Conservation (phyloP, 768 basidiomycete species). For the Termitomyces sp. region DNA sequence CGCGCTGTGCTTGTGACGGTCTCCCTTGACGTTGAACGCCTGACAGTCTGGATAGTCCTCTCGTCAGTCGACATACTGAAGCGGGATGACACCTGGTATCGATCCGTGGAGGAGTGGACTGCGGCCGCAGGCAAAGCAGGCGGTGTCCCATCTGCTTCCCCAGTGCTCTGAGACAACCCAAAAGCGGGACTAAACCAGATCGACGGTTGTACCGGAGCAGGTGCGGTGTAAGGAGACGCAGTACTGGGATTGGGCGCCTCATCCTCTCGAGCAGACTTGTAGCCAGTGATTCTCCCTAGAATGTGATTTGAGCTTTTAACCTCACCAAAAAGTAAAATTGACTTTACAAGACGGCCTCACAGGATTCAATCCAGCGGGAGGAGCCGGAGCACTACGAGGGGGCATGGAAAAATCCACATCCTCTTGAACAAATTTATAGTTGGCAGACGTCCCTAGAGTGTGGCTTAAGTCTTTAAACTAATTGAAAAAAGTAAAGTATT, state of each 20-base stretch:
- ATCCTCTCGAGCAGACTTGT: background rate
- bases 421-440: too few relatives aligned
- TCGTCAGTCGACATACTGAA: background rate
- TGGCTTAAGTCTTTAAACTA: too few relatives aligned
- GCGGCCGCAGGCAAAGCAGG: background rate
- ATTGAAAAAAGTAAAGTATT: too few relatives aligned
- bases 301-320: background rate
- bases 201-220: background rate
- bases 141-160: background rate
- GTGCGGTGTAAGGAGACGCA: background rate
- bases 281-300: conserved; percentile 10
- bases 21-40: background rate
- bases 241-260: background rate
- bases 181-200: conserved; percentile 8
- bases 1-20: background rate
- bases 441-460: too few relatives aligned
- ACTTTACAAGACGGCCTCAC: too few relatives aligned
- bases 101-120: conserved; percentile 8
- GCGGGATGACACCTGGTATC: conserved; percentile 1
- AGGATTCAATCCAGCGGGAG: too few relatives aligned
- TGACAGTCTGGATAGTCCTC: background rate
- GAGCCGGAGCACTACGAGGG: too few relatives aligned
- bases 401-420: too few relatives aligned
- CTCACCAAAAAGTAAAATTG: too few relatives aligned
- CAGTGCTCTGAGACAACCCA: background rate